Evolutionary conservation across 805 yeast species (phyloP).

Genomic region (Vanderwaltozyma verrucispora): DNA sequence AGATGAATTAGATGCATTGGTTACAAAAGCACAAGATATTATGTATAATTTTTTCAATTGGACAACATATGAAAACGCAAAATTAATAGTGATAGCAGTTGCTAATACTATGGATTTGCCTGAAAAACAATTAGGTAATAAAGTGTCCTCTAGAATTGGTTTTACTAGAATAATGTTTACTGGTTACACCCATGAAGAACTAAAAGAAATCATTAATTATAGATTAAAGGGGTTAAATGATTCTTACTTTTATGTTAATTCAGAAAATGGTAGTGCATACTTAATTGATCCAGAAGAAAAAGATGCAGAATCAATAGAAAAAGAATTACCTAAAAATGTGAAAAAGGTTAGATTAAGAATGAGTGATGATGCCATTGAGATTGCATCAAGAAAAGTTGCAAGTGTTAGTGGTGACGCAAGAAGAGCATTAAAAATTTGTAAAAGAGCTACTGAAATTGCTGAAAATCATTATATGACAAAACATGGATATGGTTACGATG

Average conservation of each 20-base stretch:
- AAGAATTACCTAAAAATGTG: conserved; percentile 9
- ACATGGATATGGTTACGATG: conserved; percentile 25
- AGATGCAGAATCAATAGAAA: conserved; percentile 2
- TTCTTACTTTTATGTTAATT: conserved; percentile 25
- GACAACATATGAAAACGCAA: conserved; percentile 79
- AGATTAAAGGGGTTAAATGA: conserved; percentile 46
- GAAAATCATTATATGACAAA: conserved; percentile 45
- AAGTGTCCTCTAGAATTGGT: conserved; percentile 86
- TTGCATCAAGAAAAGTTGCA: conserved; percentile 89
- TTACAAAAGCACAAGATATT: conserved; percentile 65
- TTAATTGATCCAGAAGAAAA: conserved; percentile 17
- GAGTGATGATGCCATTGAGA: conserved; percentile 71
- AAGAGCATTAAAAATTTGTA: conserved; percentile 77
- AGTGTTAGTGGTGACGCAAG: conserved; percentile 97
- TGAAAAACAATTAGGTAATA: conserved; percentile 76
- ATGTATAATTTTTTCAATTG: conserved; percentile 96
- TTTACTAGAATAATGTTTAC: conserved; percentile 76
- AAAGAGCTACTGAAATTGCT: conserved; percentile 84
- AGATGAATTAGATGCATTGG: conserved; percentile 91
- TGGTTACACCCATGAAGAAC: conserved; percentile 75
- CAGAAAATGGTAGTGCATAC: conserved; percentile 30
- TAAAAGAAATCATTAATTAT: conserved; percentile 62
- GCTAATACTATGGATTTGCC: conserved; percentile 98
- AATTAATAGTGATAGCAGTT: conserved; percentile 79
- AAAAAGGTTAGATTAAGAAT: conserved; percentile 29